Percentiles rank a stretch among this genome's conserved stretches.
Evolutionary conservation across 202 grass and related monocot genomes (phyloP).

Genomic region (Eragrostis tef): DNA sequence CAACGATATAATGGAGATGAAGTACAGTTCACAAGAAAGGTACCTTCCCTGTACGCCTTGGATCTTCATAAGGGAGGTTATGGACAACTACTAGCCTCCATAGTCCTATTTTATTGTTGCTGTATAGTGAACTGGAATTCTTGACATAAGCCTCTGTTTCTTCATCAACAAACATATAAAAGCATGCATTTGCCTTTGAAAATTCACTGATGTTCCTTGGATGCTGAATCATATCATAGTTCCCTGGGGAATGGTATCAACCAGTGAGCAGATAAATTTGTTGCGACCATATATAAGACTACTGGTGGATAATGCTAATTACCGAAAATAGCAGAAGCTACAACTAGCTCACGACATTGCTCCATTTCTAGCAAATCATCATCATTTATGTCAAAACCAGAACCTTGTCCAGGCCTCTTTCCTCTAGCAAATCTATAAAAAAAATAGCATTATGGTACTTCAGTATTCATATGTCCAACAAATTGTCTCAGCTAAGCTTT

Average conservation of each 20-base stretch:
- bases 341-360: conserved; percentile 76
- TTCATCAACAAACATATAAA: conserved; percentile 99
- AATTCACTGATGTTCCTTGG: conserved; percentile 81
- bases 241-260: conserved; percentile 62
- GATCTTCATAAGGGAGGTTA: conserved; percentile 85
- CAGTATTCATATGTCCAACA: conserved; percentile 20
- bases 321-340: conserved; percentile 98
- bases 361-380: conserved; percentile 93
- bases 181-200: conserved; percentile 78
- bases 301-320: conserved; percentile 24
- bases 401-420: conserved; percentile 79
- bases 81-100: conserved; percentile 90
- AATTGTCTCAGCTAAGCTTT: neutral
- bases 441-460: conserved; percentile 26
- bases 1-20: neutral
- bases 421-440: conserved; percentile 83
- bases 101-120: conserved; percentile 72
- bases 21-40: conserved; percentile 37
- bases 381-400: conserved; percentile 84
- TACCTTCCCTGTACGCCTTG: conserved; percentile 95
- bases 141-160: conserved; percentile 82
- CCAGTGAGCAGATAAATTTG: conserved; percentile 41
- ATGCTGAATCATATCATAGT: conserved; percentile 97
- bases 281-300: conserved; percentile 4
- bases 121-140: conserved; percentile 67